Base-by-base conservation (phyloP, 495 filamentous ascomycete genomes). In the Halenospora varia region DNA sequence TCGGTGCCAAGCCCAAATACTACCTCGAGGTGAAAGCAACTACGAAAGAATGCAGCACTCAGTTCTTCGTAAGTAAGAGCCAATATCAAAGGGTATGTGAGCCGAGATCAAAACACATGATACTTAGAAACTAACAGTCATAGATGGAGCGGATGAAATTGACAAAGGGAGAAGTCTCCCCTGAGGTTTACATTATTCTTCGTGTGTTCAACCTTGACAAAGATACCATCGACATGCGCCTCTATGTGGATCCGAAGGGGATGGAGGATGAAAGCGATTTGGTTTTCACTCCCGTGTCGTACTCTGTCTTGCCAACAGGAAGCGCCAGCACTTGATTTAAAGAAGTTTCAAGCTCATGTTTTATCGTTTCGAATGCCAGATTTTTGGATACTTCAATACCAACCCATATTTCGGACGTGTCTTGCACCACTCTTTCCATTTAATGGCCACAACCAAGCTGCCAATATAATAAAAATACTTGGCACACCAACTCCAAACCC, bases 1-100 rank as follows among this genome's bases (percentile, higher is more conserved):
- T 2, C 2, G 48, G 53, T 18, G 51, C 10, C 2, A 60, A 42
- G 13, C 75, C 72, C 10, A 60, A 63, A 17, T 79, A 73, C 56
- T 75, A 59, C 49, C 69, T 79, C 46, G 75, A 78, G 55, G 75
- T 80, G 46, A 80, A 78, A 63, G 58, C 75, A 11, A 78, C 75
- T 0, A 72, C 72, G 8, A 59, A 57, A 22, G 45, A 63, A 11
- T 73, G 67, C 24, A 61, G 58, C 3, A 72, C 64, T 10, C 68
- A 67, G 10, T 77, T 80, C 50, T 78, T 54, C 51, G 73, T 76
- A 70, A 75, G 71, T 61, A 69, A 73, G 13, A 41, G 26, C 17
- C 73, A 77, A 63, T 75, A 73, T 59, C 39, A 62, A 25, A 62
- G 61, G 35, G 76, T 77, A 58, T 19, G 22, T 58, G 18, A 25